Conservation (phyloP, 2,329 filamentous ascomycete genomes). For the Orbilia blumenaviensis region DNA sequence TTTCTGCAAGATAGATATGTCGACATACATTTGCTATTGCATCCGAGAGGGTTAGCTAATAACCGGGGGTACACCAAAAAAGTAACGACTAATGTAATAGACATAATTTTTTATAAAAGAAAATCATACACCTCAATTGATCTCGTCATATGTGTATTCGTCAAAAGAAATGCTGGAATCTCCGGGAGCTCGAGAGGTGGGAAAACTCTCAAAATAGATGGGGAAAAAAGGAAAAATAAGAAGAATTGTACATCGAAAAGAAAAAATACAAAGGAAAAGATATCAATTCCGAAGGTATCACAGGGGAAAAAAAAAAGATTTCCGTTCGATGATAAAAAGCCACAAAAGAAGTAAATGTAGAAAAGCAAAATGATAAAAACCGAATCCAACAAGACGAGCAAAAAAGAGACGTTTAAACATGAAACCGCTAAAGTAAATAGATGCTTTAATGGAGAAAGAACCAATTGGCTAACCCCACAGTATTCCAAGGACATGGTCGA, state of each 20-base stretch:
- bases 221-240: constrained; percentile 54
- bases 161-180: not conserved
- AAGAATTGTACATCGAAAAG: no score
- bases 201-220: constrained; percentile 43
- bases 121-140: constrained; percentile 14
- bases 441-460: constrained; percentile 23
- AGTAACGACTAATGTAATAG: constrained; percentile 12
- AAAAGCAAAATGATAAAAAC: constrained; percentile 18
- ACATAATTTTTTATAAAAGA: constrained; percentile 26
- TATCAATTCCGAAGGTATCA: constrained; percentile 58
- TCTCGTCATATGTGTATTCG: constrained; percentile 9
- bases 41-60: constrained; percentile 26
- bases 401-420: constrained; percentile 36
- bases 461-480: constrained; percentile 45
- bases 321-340: constrained; percentile 60
- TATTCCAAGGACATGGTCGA: constrained; percentile 41
- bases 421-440: constrained; percentile 49
- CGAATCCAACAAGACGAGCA: not conserved
- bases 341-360: constrained; percentile 20
- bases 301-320: constrained; percentile 57
- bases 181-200: not conserved
- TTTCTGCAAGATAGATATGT: constrained; percentile 33
- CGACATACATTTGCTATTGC: constrained; percentile 33
- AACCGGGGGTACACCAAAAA: constrained; percentile 4
- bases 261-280: constrained; percentile 19